Percentiles rank a stretch among this genome's conserved stretches.
Evolutionary conservation across 192 early-diverging fungal genomes (phyloP).

Genomic region (Podila verticillata): DNA sequence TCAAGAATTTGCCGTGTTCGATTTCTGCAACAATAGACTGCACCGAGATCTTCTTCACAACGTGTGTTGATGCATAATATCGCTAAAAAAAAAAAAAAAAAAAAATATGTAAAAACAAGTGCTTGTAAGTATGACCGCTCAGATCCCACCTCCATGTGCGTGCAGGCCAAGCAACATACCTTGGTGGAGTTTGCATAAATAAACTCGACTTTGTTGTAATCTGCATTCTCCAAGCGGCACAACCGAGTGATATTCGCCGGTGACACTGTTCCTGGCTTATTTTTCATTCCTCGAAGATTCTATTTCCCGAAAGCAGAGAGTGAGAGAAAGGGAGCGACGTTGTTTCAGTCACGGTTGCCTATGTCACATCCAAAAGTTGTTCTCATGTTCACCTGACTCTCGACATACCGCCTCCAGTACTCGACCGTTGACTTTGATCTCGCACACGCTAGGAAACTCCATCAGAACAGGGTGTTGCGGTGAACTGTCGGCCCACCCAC

Average conservation of each 20-base stretch:
- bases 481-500: constrained; percentile 29
- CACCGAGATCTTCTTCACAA: constrained; percentile 57
- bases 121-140: neutral
- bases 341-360: neutral
- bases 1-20: constrained; percentile 47
- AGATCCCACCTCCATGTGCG: too few relatives aligned
- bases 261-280: constrained; percentile 65
- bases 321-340: neutral
- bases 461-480: constrained; percentile 25
- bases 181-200: constrained; percentile 63
- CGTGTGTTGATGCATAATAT: constrained; percentile 52
- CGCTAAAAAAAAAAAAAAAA: constrained; percentile 17
- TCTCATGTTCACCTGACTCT: neutral
- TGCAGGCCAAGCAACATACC: constrained; percentile 25
- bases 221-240: constrained; percentile 18
- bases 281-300: constrained; percentile 64
- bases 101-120: neutral
- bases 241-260: constrained; percentile 64
- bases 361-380: too few relatives aligned
- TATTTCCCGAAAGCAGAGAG: constrained; percentile 12
- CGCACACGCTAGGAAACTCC: constrained; percentile 60
- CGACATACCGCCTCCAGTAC: constrained; percentile 50
- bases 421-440: constrained; percentile 57
- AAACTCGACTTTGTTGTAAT: constrained; percentile 60
- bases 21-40: constrained; percentile 53